Conservation (phyloP, 768 basidiomycete genomes). For the Podaxis sp. region DNA sequence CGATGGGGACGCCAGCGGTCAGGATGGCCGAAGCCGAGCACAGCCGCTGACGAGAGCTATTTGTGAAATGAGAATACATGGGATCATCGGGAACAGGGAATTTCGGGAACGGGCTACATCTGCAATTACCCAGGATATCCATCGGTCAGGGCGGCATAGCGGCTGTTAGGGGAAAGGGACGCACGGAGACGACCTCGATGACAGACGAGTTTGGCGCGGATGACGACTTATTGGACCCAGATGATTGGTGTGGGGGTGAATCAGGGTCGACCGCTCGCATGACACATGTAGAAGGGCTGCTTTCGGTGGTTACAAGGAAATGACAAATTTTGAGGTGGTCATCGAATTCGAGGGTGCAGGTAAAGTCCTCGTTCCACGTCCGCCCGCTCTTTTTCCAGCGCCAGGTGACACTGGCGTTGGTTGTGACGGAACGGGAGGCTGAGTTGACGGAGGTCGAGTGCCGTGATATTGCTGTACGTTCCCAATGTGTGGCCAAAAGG, state of each 20-base stretch:
- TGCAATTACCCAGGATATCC: not conserved
- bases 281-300: constrained; percentile 36
- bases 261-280: constrained; percentile 38
- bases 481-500: constrained; percentile 41
- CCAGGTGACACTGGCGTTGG: constrained; percentile 38
- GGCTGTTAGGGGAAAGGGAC: not conserved
- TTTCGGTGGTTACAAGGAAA: constrained; percentile 37
- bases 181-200: not conserved
- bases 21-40: constrained; percentile 13
- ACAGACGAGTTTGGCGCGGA: not conserved
- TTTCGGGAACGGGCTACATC: not conserved
- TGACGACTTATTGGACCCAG: not conserved
- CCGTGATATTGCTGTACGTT: constrained; percentile 25
- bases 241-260: not conserved
- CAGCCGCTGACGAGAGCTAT: constrained; percentile 6
- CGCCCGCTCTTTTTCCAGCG: constrained; percentile 40
- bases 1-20: not conserved
- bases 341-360: constrained; percentile 40
- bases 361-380: constrained; percentile 42
- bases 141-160: not conserved
- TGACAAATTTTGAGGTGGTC: constrained; percentile 36
- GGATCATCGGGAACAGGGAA: not conserved
- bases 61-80: not conserved
- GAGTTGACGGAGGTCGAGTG: constrained; percentile 21
- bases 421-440: constrained; percentile 23